Evolutionary conservation across 176 grass and related monocot genomes (phyloP).

Genomic region (Oryza meridionalis): DNA sequence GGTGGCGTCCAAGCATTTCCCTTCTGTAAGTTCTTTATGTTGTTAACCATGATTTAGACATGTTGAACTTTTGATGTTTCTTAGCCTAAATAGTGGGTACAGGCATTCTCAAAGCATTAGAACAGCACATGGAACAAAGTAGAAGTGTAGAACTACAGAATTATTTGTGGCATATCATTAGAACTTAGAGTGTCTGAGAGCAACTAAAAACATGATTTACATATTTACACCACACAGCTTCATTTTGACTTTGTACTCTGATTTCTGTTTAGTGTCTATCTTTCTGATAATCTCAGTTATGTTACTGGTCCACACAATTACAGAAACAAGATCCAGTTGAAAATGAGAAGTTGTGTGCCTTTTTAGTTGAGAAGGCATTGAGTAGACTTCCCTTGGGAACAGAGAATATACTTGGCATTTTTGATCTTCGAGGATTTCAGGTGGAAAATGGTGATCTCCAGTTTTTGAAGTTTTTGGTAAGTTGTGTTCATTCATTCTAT

Average conservation of each 20-base stretch:
- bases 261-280: neutral
- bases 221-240: neutral
- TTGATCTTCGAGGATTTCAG: constrained; percentile 72
- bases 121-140: neutral
- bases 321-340: constrained; percentile 73
- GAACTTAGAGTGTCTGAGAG: neutral
- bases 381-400: constrained; percentile 67
- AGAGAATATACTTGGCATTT: constrained; percentile 83
- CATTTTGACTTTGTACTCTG: neutral
- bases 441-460: constrained; percentile 76
- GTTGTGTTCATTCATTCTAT: constrained; percentile 2
- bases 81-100: neutral
- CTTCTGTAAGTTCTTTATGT: constrained; percentile 52
- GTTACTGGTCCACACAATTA: constrained; percentile 11
- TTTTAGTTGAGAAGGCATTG: constrained; percentile 83
- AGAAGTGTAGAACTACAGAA: neutral
- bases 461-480: constrained; percentile 92
- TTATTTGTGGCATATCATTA: neutral
- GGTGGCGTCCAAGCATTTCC: constrained; percentile 79
- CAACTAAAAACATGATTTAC: neutral
- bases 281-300: neutral
- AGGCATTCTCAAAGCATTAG: neutral
- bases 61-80: constrained; percentile 12
- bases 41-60: neutral
- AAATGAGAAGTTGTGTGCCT: constrained; percentile 80